Evolutionary conservation across 2,329 filamentous ascomycete species (phyloP), one percentile per base, ranked within the genome.

Genomic region (Hypoxylon sp.): DNA sequence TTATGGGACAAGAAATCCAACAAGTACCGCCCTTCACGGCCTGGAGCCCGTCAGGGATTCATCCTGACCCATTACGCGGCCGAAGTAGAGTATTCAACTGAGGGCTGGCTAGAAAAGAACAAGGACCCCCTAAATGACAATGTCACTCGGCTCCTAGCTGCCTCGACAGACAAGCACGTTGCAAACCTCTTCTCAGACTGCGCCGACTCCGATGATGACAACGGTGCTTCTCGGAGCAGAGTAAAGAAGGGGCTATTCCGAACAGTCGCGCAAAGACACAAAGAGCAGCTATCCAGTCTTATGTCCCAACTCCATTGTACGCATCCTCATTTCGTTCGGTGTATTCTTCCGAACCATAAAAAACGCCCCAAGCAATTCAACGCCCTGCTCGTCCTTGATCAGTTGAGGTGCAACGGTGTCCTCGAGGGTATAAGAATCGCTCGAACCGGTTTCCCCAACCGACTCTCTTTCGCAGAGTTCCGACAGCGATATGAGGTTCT

Each of bases 111-210:
- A 34, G 95, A 98, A 80, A 99, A 98, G 86, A 99, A 99, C 84
- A 99, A 99, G 79, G 96, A 99, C 75, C 97, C 96, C 1, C 81
- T 99, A 49, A 98, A 98, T 75, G 97, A 99, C 84, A 99, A 98
- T 69, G 87, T 99, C 68, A 99, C 97, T 0, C 89, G 93, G 21
- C 86, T 99, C 6, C 86, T 99, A 36, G 93, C 94, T 38, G 85
- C 87, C 13, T 99, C 97, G 0, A 89, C 86, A 1, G 91, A 98
- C 77, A 89, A 87, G 69, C 95, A 99, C 76, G 86, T 98, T 67
- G 93, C 94, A 1, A 87, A 86, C 41, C 85, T 99, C 0, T 99
- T 99, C 78, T 84, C 88, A 4, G 97, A 99, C 79, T 99, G 95
- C 75, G 91, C 90, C 6, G 94, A 97, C 60, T 78, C 85, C 1